Base-by-base conservation (phyloP, 371 early-diverging fungal species). In the Mortierella sp. region DNA sequence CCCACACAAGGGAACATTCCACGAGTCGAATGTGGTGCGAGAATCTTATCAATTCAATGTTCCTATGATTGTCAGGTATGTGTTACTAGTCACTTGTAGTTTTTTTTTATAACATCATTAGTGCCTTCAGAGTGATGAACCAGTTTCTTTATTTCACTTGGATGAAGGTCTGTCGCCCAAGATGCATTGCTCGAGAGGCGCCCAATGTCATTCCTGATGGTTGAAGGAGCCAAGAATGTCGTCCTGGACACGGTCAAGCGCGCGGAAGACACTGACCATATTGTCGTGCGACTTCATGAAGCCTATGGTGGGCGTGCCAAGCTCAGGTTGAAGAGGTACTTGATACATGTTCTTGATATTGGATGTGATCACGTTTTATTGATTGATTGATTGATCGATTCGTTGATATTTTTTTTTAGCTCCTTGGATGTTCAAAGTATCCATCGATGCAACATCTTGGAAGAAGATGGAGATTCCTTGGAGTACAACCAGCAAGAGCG, bases 221-320 rank as follows among this genome's bases (percentile, higher is more conserved):
- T 93, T 54, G 87, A 89, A n/a, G 87, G 87, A 40, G 84, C 87
- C 16, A 84, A 86, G n/a, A 93, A 94, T 66, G 89, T 96, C 11
- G 91, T 97, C 12, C 83, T 98, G 61, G 97, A 97, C 77, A 94
- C 96, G 0, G 84, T 98, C 70, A 98, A 97, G 83, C 73, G 87
- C 12, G 94, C 97, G 2, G 97, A 97, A 84, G 96, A 96, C 77
- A 81, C 86, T 8, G 85, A 90, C 35, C 84, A 87, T 55, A 63
- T 98, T 20, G 86, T 98, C 37, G 68, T 99, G 28, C 89, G 99
- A 52, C 68, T 98, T 11, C 96, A 96, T 80, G 98, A 99, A 83
- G 92, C 96, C 0, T 95, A 91, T 83, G 98, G 99, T n/a, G 97
- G 97, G 9, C 93, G 93, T 14, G 93, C 93, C 2, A 78, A 68